phyloP scores from a whole-genome alignment of 768 basidiomycete genomes.

The Suillus spraguei region DNA sequence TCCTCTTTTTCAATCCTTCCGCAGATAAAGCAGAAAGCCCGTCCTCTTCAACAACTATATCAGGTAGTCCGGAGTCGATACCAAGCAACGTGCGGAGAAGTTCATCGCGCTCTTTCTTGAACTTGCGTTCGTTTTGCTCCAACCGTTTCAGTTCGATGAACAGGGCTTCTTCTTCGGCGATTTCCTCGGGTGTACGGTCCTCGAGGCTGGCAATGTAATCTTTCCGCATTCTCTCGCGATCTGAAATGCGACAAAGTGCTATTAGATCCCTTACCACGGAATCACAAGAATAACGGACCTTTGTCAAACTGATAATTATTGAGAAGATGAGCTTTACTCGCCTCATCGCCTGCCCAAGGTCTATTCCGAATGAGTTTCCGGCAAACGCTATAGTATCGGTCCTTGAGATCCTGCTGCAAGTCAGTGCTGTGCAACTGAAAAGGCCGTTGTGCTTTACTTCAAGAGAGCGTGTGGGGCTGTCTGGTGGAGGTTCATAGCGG shows the following conservation, averaged over 20 bases:
- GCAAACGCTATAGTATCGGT: conserved; percentile 91
- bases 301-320: conserved; percentile 86
- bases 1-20: conserved; percentile 61
- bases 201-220: conserved; percentile 87
- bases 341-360: conserved; percentile 84
- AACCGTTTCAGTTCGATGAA: conserved; percentile 94
- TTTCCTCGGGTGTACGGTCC: conserved; percentile 83
- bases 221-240: conserved; percentile 86
- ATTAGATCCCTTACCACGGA: neutral
- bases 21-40: conserved; percentile 46
- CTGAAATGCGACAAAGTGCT: conserved; percentile 39
- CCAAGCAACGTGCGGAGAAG: conserved; percentile 83
- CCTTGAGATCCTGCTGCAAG: conserved; percentile 78
- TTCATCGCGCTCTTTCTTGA: conserved; percentile 87
- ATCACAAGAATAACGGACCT: conserved; percentile 45
- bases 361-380: conserved; percentile 83
- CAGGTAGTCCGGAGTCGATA: conserved; percentile 83
- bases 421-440: neutral
- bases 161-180: conserved; percentile 93
- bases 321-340: conserved; percentile 64
- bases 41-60: conserved; percentile 67
- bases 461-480: conserved; percentile 55
- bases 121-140: conserved; percentile 88
- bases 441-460: conserved; percentile 53
- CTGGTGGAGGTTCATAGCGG: conserved; percentile 76